phyloP scores from a whole-genome alignment of 2,329 filamentous ascomycete species.

The Aureobasidium sp. region DNA sequence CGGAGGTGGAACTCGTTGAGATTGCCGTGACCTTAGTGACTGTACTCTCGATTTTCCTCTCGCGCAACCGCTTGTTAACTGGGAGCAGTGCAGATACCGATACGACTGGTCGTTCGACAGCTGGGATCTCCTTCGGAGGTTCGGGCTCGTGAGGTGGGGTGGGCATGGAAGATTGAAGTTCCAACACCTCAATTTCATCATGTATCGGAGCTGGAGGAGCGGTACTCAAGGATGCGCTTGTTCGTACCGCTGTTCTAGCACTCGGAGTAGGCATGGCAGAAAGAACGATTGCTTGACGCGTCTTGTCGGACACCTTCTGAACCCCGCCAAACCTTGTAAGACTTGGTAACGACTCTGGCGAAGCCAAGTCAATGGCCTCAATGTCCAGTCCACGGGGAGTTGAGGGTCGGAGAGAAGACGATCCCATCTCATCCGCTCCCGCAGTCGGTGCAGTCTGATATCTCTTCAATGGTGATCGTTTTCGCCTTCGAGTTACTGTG shows the following conservation, averaged over 20 bases:
- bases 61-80: not conserved
- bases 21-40: not conserved
- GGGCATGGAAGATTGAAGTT: slow-evolving; percentile 7
- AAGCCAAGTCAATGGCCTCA: slow-evolving; percentile 21
- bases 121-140: not conserved
- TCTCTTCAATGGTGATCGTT: slow-evolving; percentile 25
- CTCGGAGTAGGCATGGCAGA: not conserved
- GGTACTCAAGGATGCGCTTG: not conserved
- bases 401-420: slow-evolving; percentile 15
- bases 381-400: slow-evolving; percentile 10
- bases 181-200: not conserved
- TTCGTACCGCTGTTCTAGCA: not conserved
- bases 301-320: not conserved
- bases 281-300: not conserved
- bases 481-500: slow-evolving; percentile 28
- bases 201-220: not conserved
- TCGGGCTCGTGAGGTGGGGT: slow-evolving; percentile 4
- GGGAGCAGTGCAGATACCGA: not conserved
- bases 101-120: not conserved
- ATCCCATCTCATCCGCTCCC: not conserved
- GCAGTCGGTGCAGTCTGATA: slow-evolving; percentile 25
- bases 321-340: not conserved
- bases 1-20: not conserved
- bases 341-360: slow-evolving; percentile 13
- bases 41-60: not conserved